Evolutionary conservation across 1,139 yeast genomes (phyloP).

Genomic region (Hyphopichia buzzinii): DNA sequence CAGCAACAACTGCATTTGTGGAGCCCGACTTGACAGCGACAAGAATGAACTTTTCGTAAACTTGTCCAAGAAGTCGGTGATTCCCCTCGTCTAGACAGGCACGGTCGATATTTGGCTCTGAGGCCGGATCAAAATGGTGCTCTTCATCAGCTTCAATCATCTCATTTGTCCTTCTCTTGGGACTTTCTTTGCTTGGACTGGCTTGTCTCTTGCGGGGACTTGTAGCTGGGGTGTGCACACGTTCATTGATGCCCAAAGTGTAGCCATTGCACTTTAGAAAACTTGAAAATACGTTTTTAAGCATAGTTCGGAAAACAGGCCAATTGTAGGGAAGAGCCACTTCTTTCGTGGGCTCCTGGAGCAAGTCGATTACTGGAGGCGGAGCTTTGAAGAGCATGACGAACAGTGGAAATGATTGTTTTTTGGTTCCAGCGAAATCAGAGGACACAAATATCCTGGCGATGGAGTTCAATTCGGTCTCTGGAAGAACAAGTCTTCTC

Average conservation of each 20-base stretch:
- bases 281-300: conserved; percentile 23
- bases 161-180: too few relatives aligned
- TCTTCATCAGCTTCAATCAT: too few relatives aligned
- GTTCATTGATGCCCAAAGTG: not conserved
- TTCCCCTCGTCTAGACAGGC: conserved; percentile 5
- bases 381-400: conserved; percentile 34
- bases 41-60: conserved; percentile 60
- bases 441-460: conserved; percentile 21
- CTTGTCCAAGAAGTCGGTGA: conserved; percentile 40
- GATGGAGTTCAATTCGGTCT: conserved; percentile 22
- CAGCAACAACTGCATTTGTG: conserved; percentile 27
- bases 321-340: conserved; percentile 22
- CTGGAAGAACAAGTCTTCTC: conserved; percentile 22
- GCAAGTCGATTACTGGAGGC: conserved; percentile 27
- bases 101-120: not conserved
- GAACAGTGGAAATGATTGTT: conserved; percentile 30
- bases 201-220: conserved; percentile 1
- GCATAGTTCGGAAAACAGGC: conserved; percentile 24
- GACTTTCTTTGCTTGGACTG: too few relatives aligned
- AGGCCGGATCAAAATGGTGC: too few relatives aligned
- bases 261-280: conserved; percentile 12
- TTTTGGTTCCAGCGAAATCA: not conserved
- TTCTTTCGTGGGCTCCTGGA: conserved; percentile 43
- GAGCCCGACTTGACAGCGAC: conserved; percentile 17
- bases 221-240: not conserved